A percentile compares a stretch with the other conserved stretches of the same genome.
These are phyloP conservation scores for Diaporthe longicolla DNA, from an alignment of 2,329 filamentous ascomycete genomes.

Conservation along the genomic window DNA sequence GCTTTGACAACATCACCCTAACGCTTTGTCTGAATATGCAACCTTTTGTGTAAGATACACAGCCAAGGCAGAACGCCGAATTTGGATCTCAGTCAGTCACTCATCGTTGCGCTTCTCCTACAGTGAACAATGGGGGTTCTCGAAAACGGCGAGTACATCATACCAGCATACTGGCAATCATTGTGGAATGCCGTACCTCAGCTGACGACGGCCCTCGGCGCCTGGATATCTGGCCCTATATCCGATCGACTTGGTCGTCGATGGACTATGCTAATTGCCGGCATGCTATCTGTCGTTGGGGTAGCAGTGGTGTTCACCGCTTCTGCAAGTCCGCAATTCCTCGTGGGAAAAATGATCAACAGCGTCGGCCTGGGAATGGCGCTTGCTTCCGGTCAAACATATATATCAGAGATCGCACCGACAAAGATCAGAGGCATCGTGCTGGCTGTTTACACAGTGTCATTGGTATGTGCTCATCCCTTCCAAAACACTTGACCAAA, in stretches of 20 bases:
- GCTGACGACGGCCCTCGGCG: slow-evolving; percentile 30
- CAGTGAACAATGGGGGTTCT: slow-evolving; percentile 29
- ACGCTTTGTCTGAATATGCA: slow-evolving; percentile 33
- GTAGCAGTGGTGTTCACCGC: slow-evolving; percentile 25
- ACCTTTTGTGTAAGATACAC: slow-evolving; percentile 20
- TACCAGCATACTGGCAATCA: slow-evolving; percentile 34
- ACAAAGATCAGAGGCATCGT: slow-evolving; percentile 33
- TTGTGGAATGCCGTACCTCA: slow-evolving; percentile 36
- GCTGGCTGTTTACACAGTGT: slow-evolving; percentile 20
- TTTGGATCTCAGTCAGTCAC: too few species aligned
- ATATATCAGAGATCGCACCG: slow-evolving; percentile 34
- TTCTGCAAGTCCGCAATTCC: slow-evolving; percentile 16
- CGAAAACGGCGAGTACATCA: slow-evolving; percentile 22
- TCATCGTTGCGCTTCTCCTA: too few species aligned
- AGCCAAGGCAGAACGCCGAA: too few species aligned
- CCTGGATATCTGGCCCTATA: slow-evolving; percentile 24
- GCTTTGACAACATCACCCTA: slow-evolving; percentile 37
- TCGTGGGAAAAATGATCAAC: slow-evolving; percentile 24
- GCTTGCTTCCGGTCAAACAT: slow-evolving; percentile 31
- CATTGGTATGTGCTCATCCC: background rate
- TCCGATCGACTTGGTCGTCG: slow-evolving; percentile 31
- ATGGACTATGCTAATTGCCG: slow-evolving; percentile 24
- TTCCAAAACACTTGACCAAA: too few species aligned
- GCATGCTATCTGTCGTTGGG: slow-evolving; percentile 15
- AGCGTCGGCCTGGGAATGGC: slow-evolving; percentile 11